Evolutionary conservation across 345 rosid genomes (phyloP).

Genomic region (Hibiscus tridactylites): DNA sequence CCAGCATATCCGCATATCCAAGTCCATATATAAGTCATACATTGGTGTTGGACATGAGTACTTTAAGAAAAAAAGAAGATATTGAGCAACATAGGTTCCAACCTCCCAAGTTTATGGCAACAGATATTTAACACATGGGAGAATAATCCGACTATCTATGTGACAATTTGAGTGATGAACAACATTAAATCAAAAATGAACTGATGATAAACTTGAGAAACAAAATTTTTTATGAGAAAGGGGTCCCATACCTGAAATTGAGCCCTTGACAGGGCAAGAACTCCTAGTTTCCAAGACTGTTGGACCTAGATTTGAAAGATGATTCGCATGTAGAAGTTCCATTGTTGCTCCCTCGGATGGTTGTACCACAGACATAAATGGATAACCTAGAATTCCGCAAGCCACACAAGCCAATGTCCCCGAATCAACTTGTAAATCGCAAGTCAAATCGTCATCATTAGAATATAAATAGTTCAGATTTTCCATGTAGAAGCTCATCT

Average conservation of each 20-base stretch:
- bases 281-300: conserved; percentile 9
- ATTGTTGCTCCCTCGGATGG: conserved; percentile 46
- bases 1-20: neutral
- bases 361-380: conserved; percentile 91
- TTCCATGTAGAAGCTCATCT: conserved; percentile 85
- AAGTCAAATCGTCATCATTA: conserved; percentile 61
- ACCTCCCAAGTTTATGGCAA: neutral
- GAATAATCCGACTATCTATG: neutral
- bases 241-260: conserved; percentile 29
- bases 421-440: conserved; percentile 89
- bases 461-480: conserved; percentile 55
- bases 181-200: neutral
- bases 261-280: conserved; percentile 11
- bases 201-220: neutral
- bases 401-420: conserved; percentile 85
- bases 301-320: conserved; percentile 14
- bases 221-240: neutral
- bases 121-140: neutral
- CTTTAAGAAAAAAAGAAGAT: neutral
- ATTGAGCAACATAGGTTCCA: neutral
- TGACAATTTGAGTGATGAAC: neutral
- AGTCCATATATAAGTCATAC: neutral
- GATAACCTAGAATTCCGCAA: conserved; percentile 98
- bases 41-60: neutral
- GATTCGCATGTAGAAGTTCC: conserved; percentile 22